Evolutionary conservation across 176 grass and related monocot species (phyloP), one percentile per base, ranked within the genome.

Genomic region (Eragrostis curvula): DNA sequence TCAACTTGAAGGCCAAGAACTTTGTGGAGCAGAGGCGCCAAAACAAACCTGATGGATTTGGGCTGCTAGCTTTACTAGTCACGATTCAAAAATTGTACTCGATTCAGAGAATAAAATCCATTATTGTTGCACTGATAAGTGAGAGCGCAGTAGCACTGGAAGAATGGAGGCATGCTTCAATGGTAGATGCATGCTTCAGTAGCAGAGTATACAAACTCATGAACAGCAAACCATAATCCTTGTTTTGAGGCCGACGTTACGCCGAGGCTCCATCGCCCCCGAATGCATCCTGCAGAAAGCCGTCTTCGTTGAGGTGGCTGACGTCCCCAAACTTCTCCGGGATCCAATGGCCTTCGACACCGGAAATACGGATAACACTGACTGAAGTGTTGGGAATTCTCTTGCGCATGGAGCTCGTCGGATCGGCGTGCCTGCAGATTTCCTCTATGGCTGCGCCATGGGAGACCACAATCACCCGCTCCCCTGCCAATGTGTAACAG

Each of bases 391-490:
- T 94, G 59, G 83, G 81, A n/a, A 91, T 81, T 32, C 28, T 40
- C 50, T 76, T 70, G 12, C 68, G 57, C 13, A 41, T 32, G 46
- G 29, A 41, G 56, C 16, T 30, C 1, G 73, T 30, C 1, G 89
- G 80, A 62, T 62, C 71, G 6, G 89, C 66, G 36, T 71, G 77
- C 51, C 71, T 57, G 65, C 71, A 79, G 24, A 94, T 70, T 57
- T 89, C 92, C 72, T 73, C 46, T 67, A 94, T 82, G 36, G 73
- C 16, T 1, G 83, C 81, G 2, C 81, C 89, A 75, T 94, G 89
- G 79, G 85, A 81, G 25, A 94, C 80, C 15, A 89, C 88, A 9
- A 94, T 49, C 9, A 94, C 81, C 55, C 86, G 76, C 63, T 91
- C 80, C 78, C 89, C 84, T 91, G 79, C 21, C 27, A 56, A n/a